A percentile compares a stretch with the other conserved stretches of the same genome.
Evolutionary conservation across 148 eudicot genomes (phyloP).

Genomic region (Amaranthus palmeri): DNA sequence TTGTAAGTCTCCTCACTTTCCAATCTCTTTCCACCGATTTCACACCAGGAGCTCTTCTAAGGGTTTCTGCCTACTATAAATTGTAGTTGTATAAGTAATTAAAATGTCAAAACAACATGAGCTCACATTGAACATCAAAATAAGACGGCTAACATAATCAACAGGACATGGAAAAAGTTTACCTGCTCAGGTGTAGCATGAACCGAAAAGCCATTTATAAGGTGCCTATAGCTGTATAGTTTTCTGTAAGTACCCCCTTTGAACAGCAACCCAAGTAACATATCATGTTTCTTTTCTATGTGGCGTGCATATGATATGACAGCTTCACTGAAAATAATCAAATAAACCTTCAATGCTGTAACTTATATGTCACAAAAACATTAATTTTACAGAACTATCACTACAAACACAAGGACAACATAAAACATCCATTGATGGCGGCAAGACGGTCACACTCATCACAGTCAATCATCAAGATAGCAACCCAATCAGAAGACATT

Average conservation of each 20-base stretch:
- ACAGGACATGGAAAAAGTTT: slow-evolving; percentile 23
- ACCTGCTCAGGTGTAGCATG: slow-evolving; percentile 90
- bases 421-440: background rate
- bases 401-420: background rate
- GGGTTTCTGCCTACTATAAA: slow-evolving; percentile 90
- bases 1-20: slow-evolving; percentile 90
- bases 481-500: background rate
- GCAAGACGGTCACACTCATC: background rate
- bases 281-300: slow-evolving; percentile 89
- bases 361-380: background rate
- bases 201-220: slow-evolving; percentile 90
- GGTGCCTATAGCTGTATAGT: slow-evolving; percentile 85
- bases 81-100: slow-evolving; percentile 37
- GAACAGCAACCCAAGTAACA: slow-evolving; percentile 81
- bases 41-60: slow-evolving; percentile 82
- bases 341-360: background rate
- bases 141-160: background rate
- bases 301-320: slow-evolving; percentile 79
- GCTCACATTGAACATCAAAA: background rate
- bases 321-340: slow-evolving; percentile 47
- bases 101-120: slow-evolving; percentile 12
- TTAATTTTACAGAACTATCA: background rate
- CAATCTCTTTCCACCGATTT: slow-evolving; percentile 89
- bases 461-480: background rate
- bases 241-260: slow-evolving; percentile 71